Base-by-base conservation (phyloP, 768 basidiomycete species). In the Arthromyces matolae region DNA sequence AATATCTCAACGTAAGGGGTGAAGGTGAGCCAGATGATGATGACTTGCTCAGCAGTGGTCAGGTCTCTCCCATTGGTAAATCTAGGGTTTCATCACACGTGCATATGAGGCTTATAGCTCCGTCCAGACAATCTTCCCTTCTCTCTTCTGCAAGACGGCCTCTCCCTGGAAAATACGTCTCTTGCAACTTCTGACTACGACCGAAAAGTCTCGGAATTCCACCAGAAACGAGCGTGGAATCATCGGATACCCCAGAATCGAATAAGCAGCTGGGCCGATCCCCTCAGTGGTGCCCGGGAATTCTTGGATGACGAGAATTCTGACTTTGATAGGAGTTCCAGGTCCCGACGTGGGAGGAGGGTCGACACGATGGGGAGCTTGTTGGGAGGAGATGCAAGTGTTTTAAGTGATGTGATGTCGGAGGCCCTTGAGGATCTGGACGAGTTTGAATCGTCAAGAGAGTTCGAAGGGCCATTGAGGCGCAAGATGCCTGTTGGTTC, bases 11-110 rank as follows among this genome's bases (percentile, higher is more conserved):
- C n/a, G n/a, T n/a, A n/a, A 58, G 56, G 13, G 51, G 7, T 4
- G 53, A 55, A 9, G 49, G 59, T 38, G 67, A 71, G 27, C 50
- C 53, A 34, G 72, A 69, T 7, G 84, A 86, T 16, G 85, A 85
- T 12, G 82, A 85, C 12, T 65, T 83, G n/a, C 64, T 85, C 41
- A 89, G 88, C 61, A 89, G 87, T 57, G 86, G 86, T 1, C 88
- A 88, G 58, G 79, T 75, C 1, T 91, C 87, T 20, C 86, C 87
- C 5, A 68, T 78, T 51, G 81, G 86, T 84, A 62, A 57, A 77
- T 66, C 18, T 35, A 44, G 45, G 19, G 43, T 19, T 35, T 5
- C 38, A 5, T 50, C 25, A 25, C 18, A 2, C 18, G 10, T 23
- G n/a, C n/a, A n/a, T 27, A 23, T 1, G 12, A 23, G 12, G 12